A percentile compares a stretch with the other conserved stretches of the same genome.
phyloP scores from a whole-genome alignment of 768 basidiomycete species.

The Ramaria rubella region DNA sequence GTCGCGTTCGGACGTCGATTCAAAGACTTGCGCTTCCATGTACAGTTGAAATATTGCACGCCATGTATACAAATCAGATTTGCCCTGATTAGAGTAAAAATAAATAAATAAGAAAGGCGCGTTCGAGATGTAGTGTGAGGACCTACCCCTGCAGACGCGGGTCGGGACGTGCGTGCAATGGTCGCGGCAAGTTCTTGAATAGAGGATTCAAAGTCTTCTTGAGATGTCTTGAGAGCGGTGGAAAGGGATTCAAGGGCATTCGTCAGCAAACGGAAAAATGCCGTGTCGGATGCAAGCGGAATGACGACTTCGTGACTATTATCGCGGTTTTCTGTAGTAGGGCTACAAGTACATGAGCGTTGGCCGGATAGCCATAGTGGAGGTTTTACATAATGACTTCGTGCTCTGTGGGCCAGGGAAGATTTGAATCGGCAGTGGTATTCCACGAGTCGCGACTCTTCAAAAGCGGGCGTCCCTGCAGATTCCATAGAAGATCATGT shows the following conservation, averaged over 20 bases:
- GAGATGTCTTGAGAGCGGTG: not conserved
- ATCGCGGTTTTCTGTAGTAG: not conserved
- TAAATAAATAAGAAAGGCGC: not conserved
- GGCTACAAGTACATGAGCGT: not conserved
- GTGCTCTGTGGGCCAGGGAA: not conserved
- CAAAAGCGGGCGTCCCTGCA: constrained; percentile 3
- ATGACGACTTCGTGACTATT: constrained; percentile 54
- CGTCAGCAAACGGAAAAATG: constrained; percentile 73
- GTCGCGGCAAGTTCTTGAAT: constrained; percentile 40
- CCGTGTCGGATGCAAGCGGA: constrained; percentile 70
- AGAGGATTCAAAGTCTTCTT: constrained; percentile 39
- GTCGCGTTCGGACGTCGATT: constrained; percentile 54
- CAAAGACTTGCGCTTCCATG: constrained; percentile 80
- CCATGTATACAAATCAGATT: constrained; percentile 78
- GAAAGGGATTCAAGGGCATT: constrained; percentile 24
- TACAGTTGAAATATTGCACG: constrained; percentile 86
- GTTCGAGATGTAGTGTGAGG: constrained; percentile 18
- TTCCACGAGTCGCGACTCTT: not conserved
- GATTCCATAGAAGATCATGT: constrained; percentile 8
- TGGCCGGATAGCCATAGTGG: not conserved
- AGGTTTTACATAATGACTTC: not conserved
- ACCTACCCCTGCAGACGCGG: constrained; percentile 20
- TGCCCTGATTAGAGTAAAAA: constrained; percentile 15
- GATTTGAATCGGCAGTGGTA: not conserved
- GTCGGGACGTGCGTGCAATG: constrained; percentile 26